Evolutionary conservation across 1,139 yeast species (phyloP).

Genomic region (Ashbya aceris): DNA sequence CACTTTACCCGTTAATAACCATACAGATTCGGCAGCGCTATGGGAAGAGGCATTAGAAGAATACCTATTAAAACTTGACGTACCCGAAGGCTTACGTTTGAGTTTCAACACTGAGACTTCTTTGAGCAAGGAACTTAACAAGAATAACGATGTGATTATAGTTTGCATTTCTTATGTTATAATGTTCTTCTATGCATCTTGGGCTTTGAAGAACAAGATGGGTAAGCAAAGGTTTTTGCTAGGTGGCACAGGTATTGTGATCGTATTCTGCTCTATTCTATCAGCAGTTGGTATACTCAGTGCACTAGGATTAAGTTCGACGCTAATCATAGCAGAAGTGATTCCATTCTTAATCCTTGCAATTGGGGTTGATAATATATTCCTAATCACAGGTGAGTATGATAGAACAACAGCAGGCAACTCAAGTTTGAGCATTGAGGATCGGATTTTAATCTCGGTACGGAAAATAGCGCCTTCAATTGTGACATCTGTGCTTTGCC

Average conservation of each 20-base stretch:
- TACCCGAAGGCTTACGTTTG: slow-evolving; percentile 46
- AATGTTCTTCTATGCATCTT: slow-evolving; percentile 87
- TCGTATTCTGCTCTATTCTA: slow-evolving; percentile 69
- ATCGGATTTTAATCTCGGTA: slow-evolving; percentile 54
- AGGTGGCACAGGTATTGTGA: slow-evolving; percentile 73
- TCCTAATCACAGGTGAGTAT: slow-evolving; percentile 73
- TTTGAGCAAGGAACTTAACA: slow-evolving; percentile 71
- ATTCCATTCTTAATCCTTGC: slow-evolving; percentile 93
- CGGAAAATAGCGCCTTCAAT: slow-evolving; percentile 83
- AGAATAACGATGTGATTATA: slow-evolving; percentile 67
- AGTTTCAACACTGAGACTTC: slow-evolving; percentile 80
- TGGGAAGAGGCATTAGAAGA: slow-evolving; percentile 63
- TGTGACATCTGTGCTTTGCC: slow-evolving; percentile 64
- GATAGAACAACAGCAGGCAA: slow-evolving; percentile 42
- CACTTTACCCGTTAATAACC: slow-evolving; percentile 56
- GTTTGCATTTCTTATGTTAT: slow-evolving; percentile 65
- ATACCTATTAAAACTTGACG: slow-evolving; percentile 44
- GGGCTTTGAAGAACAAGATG: slow-evolving; percentile 46
- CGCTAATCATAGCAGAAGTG: slow-evolving; percentile 90
- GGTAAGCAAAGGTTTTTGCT: slow-evolving; percentile 53
- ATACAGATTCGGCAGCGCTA: slow-evolving; percentile 37
- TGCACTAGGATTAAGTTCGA: slow-evolving; percentile 65
- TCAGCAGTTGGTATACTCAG: slow-evolving; percentile 82
- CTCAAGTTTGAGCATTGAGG: slow-evolving; percentile 39
- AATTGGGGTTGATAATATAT: slow-evolving; percentile 90